Evolutionary conservation across 1,284 basidiomycete species (phyloP).

Genomic region (Athelia psychrophila): DNA sequence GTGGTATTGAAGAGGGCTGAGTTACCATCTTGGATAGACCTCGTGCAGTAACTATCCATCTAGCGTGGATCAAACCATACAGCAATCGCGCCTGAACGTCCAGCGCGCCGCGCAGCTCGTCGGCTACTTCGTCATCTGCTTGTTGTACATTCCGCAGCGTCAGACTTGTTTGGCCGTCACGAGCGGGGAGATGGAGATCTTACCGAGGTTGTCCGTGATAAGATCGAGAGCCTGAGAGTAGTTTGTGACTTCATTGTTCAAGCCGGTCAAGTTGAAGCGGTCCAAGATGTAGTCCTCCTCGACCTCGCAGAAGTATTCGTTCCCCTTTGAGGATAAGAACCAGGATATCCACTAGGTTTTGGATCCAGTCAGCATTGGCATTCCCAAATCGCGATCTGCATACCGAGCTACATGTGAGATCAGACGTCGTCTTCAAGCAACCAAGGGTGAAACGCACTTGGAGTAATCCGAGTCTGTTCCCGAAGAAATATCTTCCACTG

Average conservation of each 20-base stretch:
- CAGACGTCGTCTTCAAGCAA: constrained; percentile 7
- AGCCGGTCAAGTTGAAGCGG: constrained; percentile 95
- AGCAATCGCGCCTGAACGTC: constrained; percentile 88
- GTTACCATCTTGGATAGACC: constrained; percentile 90
- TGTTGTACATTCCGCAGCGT: constrained; percentile 1
- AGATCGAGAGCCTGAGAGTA: constrained; percentile 93
- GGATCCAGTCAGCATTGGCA: constrained; percentile 11
- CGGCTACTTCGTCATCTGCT: constrained; percentile 76
- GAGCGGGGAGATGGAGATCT: constrained; percentile 20
- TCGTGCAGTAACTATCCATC: constrained; percentile 93
- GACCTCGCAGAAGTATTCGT: constrained; percentile 99
- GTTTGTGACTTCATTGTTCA: constrained; percentile 96
- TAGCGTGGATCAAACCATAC: constrained; percentile 95
- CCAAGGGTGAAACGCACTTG: constrained; percentile 48
- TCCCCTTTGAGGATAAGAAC: constrained; percentile 96
- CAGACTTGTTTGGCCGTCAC: background rate
- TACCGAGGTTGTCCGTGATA: constrained; percentile 91
- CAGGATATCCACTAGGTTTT: constrained; percentile 87
- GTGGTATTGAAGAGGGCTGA: constrained; percentile 1
- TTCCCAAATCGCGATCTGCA: constrained; percentile 20
- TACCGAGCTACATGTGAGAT: constrained; percentile 38
- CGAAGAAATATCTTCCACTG: constrained; percentile 84
- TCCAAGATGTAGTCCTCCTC: constrained; percentile 99
- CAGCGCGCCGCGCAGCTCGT: constrained; percentile 76
- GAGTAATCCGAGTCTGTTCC: constrained; percentile 89